Evolutionary conservation across 2,329 filamentous ascomycete species (phyloP), one percentile per base, ranked within the genome.

Genomic region (Paracamarosporium sp.): DNA sequence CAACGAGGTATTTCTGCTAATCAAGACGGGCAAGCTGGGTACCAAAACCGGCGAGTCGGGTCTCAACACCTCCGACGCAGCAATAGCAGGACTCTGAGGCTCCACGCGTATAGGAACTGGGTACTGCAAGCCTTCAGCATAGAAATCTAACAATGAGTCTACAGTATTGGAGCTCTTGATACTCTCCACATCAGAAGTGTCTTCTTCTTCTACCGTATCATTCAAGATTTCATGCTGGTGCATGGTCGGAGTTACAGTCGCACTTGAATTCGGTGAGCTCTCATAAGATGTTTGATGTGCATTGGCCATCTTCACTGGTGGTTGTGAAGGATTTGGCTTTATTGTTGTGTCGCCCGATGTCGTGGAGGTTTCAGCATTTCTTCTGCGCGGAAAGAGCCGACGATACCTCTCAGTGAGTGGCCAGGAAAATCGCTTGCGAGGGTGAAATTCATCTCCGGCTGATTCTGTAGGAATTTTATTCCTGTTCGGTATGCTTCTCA

Each of bases 361-460:
- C 9, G 25, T 31, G 12, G 17, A 31, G 8, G 27, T n/a, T 24
- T 22, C 33, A 20, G 22, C 17, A 13, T 13, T 31, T 31, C 36
- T 38, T 36, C 25, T 41, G 27, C 48, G 48, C n/a, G 48, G 27
- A 13, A 51, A 51, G 7, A 51, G 36, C 7, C 48, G 48, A 13
- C 36, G 36, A 24, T 51, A 51, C 5, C 17, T 41, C 17, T 51
- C 48, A 6, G 48, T 40, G 8, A 51, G 46, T 51, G 47, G 36
- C 53, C 36, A 44, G 8, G 45, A 55, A 33, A 50, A 53, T 20
- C 50, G 38, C 13, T 41, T 51, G 36, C 27, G 48, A n/a, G 12
- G 36, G 24, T 41, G 35, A n/a, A 41, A 51, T 9, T 31, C 24
- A 2, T 41, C 25, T 22, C 24, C 15, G 12, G 33, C 43, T 24